Evolutionary conservation across 2,329 filamentous ascomycete species (phyloP).

Genomic region (Talaromyces sp.): DNA sequence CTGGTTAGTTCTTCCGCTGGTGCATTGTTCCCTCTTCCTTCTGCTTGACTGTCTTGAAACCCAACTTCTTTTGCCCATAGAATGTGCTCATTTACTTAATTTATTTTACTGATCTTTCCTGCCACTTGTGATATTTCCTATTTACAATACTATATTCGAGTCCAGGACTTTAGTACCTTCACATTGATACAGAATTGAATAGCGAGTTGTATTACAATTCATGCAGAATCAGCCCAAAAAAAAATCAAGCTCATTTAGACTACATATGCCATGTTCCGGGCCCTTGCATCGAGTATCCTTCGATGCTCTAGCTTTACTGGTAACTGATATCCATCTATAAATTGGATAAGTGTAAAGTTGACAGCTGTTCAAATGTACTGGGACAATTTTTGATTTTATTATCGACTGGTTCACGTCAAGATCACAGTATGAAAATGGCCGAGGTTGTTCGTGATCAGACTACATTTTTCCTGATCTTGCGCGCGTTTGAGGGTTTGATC

Average conservation of each 20-base stretch:
- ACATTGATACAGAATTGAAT: no score
- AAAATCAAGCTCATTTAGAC: neutral
- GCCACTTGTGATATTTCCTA: neutral
- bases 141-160: no score
- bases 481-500: neutral
- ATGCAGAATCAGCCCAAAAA: constrained; percentile 5
- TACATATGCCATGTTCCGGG: neutral
- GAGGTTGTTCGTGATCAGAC: neutral
- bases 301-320: neutral
- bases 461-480: constrained; percentile 2
- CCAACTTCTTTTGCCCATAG: no score
- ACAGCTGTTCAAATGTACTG: neutral
- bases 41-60: no score
- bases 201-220: neutral
- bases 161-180: no score
- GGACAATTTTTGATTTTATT: neutral
- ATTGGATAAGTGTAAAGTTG: neutral
- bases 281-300: neutral
- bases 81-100: neutral
- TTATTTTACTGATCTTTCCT: constrained; percentile 1
- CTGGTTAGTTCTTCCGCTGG: neutral
- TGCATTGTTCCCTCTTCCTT: neutral
- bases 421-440: neutral
- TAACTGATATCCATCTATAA: neutral
- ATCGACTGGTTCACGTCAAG: neutral